These are phyloP conservation scores for Neofusicoccum cordaticola DNA, from an alignment of 2,329 filamentous ascomycete genomes.

Conservation along the genomic window DNA sequence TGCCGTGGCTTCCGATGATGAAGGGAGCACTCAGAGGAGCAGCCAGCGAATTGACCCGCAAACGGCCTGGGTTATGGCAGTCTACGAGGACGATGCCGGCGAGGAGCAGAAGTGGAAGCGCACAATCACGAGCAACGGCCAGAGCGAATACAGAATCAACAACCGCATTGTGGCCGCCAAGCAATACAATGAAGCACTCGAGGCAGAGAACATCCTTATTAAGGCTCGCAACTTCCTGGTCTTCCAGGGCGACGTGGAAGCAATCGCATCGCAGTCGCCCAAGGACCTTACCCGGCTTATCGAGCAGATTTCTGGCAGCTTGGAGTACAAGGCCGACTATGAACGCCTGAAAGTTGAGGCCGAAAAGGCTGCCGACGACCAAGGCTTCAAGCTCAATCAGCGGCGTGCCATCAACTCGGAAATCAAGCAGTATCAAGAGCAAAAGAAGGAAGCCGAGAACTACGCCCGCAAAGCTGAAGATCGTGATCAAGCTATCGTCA, in stretches of 20 bases:
- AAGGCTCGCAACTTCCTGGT: slow-evolving; percentile 97
- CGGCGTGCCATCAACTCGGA: slow-evolving; percentile 95
- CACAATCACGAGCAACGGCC: slow-evolving; percentile 81
- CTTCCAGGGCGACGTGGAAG: slow-evolving; percentile 96
- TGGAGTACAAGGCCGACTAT: slow-evolving; percentile 93
- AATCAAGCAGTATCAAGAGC: slow-evolving; percentile 95
- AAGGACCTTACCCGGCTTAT: slow-evolving; percentile 91
- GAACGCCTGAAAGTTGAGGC: slow-evolving; percentile 83
- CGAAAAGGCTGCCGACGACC: slow-evolving; percentile 83
- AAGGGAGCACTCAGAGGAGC: slow-evolving; percentile 54
- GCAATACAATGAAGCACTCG: slow-evolving; percentile 89
- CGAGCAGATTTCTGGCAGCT: slow-evolving; percentile 93
- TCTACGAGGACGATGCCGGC: slow-evolving; percentile 95
- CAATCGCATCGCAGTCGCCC: slow-evolving; percentile 91
- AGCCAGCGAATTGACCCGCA: slow-evolving; percentile 77
- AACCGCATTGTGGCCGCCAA: slow-evolving; percentile 82
- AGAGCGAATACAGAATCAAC: slow-evolving; percentile 96
- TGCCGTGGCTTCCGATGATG: slow-evolving; percentile 27
- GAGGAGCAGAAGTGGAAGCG: slow-evolving; percentile 96
- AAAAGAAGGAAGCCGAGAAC: slow-evolving; percentile 91
- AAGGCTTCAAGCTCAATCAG: slow-evolving; percentile 82
- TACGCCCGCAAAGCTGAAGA: slow-evolving; percentile 90
- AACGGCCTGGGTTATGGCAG: slow-evolving; percentile 97
- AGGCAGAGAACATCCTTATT: slow-evolving; percentile 94
- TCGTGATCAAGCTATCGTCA: slow-evolving; percentile 85